A percentile compares a stretch with the other conserved stretches of the same genome.
These are phyloP conservation scores for Carex parvula DNA, from an alignment of 176 grass and related monocot genomes.

Conservation along the genomic window DNA sequence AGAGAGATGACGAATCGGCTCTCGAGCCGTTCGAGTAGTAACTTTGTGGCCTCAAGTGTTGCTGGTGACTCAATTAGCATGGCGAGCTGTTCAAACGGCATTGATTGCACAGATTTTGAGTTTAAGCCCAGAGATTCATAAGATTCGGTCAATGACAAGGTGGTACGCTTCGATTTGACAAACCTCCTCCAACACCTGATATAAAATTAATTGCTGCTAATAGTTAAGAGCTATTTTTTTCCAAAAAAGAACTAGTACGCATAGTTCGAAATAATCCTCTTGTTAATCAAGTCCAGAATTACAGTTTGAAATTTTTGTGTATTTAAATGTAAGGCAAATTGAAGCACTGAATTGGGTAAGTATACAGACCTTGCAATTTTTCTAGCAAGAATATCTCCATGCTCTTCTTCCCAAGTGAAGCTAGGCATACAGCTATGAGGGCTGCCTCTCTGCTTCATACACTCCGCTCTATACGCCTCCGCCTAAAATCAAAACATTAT, in stretches of 20 bases:
- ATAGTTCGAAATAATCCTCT: neutral
- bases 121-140: constrained; percentile 67
- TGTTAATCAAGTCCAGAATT: neutral
- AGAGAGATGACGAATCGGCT: constrained; percentile 41
- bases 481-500: constrained; percentile 41
- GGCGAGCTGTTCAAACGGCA: constrained; percentile 89
- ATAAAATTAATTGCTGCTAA: neutral
- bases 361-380: constrained; percentile 65
- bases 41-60: constrained; percentile 56
- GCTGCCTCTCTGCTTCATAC: constrained; percentile 81
- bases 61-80: constrained; percentile 61
- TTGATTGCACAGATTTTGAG: constrained; percentile 67
- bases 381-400: constrained; percentile 66
- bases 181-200: constrained; percentile 84
- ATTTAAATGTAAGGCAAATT: neutral
- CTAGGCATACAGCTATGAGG: constrained; percentile 39
- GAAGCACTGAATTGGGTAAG: neutral
- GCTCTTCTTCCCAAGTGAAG: constrained; percentile 48
- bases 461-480: constrained; percentile 72
- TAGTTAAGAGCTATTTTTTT: neutral
- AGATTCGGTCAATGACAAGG: constrained; percentile 47
- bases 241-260: too few relatives aligned
- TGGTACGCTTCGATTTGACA: constrained; percentile 77
- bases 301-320: neutral
- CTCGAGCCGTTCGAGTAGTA: constrained; percentile 76